Evolutionary conservation across 1,139 yeast species (phyloP).

Genomic region (Yamadazyma songkhlaensis): DNA sequence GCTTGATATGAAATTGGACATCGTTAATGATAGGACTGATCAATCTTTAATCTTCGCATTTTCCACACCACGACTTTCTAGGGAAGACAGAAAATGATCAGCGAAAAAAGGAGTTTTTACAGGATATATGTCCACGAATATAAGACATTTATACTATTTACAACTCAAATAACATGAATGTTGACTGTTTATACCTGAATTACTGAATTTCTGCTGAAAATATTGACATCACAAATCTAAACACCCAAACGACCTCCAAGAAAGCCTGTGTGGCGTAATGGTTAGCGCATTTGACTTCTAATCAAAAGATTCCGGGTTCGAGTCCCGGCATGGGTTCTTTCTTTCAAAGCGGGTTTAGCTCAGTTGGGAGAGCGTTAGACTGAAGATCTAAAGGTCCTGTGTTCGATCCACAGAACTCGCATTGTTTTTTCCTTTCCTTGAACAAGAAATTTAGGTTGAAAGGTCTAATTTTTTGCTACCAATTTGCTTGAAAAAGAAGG

Average conservation of each 20-base stretch:
- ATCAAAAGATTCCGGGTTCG: slow-evolving; percentile 34
- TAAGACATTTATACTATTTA: too few species aligned
- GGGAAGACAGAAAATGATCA: too few species aligned
- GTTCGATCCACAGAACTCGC: slow-evolving; percentile 94
- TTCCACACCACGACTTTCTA: too few species aligned
- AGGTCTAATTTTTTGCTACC: too few species aligned
- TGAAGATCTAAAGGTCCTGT: slow-evolving; percentile 93
- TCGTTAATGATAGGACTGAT: background rate
- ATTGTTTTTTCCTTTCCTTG: slow-evolving; percentile 24
- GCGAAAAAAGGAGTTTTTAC: too few species aligned
- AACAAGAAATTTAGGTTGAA: too few species aligned
- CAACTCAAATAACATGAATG: too few species aligned
- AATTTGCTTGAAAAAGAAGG: too few species aligned
- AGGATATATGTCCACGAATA: too few species aligned
- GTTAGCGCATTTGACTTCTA: slow-evolving; percentile 34
- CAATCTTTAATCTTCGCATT: too few species aligned
- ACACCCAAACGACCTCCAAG: background rate
- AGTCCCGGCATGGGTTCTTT: slow-evolving; percentile 30
- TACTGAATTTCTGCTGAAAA: too few species aligned
- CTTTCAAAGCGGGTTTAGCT: slow-evolving; percentile 60
- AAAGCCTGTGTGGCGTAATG: slow-evolving; percentile 29
- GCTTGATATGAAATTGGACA: slow-evolving; percentile 7
- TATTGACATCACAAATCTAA: background rate
- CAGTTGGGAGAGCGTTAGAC: slow-evolving; percentile 92
- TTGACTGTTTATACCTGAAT: too few species aligned